Evolutionary conservation across 805 yeast genomes (phyloP).

Genomic region (Cyberlindnera maritima): DNA sequence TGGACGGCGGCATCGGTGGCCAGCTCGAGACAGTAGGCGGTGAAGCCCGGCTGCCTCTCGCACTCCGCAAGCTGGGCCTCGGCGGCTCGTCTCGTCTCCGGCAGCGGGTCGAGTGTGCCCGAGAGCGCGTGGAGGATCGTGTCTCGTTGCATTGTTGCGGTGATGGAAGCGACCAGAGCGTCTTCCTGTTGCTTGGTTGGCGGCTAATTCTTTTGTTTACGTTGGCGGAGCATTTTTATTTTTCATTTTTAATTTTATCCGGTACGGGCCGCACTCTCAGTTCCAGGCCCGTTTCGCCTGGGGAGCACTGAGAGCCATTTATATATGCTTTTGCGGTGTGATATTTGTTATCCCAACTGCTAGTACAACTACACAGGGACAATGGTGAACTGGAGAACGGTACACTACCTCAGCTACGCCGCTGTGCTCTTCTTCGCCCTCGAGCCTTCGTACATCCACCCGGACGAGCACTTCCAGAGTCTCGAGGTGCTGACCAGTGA

Average conservation of each 20-base stretch:
- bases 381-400: constrained; percentile 18
- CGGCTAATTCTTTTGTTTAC: constrained; percentile 14
- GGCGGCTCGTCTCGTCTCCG: constrained; percentile 47
- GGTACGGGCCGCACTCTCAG: background rate
- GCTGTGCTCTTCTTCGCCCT: constrained; percentile 51
- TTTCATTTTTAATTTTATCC: background rate
- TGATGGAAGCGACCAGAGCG: background rate
- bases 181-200: too few relatives aligned
- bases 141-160: constrained; percentile 39
- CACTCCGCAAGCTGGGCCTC: constrained; percentile 48
- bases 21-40: constrained; percentile 50
- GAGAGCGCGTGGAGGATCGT: constrained; percentile 48
- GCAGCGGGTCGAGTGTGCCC: constrained; percentile 53
- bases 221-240: background rate
- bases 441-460: constrained; percentile 86
- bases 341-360: too few relatives aligned
- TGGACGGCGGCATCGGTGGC: constrained; percentile 44
- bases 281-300: too few relatives aligned
- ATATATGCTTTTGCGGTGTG: too few relatives aligned
- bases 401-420: constrained; percentile 24
- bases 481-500: constrained; percentile 63
- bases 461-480: constrained; percentile 96
- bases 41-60: constrained; percentile 58
- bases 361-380: background rate
- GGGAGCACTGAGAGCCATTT: too few relatives aligned